phyloP scores from a whole-genome alignment of 73 alveolate genomes.

The Paramecium primaurelia region DNA sequence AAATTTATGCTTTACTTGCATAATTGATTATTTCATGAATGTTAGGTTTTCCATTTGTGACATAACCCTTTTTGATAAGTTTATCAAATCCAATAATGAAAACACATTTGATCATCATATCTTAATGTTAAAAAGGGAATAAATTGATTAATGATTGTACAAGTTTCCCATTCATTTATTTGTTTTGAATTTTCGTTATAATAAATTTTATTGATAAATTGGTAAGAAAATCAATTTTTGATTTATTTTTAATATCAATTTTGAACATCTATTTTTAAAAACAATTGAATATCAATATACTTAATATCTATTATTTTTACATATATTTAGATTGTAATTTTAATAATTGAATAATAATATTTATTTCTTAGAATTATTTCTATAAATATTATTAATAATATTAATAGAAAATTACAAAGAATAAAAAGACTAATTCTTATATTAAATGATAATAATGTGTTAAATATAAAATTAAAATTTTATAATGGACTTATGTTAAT shows the following conservation, averaged over 20 bases:
- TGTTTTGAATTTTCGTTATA: slow-evolving; percentile 39
- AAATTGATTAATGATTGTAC: slow-evolving; percentile 13
- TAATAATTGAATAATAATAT: not conserved
- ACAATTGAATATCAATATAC: not conserved
- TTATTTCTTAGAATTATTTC: no score
- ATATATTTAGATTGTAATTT: no score
- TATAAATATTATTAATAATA: no score
- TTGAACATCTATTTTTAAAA: not conserved
- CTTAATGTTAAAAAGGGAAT: not conserved
- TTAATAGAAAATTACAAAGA: not conserved
- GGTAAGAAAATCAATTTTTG: not conserved
- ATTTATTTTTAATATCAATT: not conserved
- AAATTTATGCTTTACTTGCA: not conserved
- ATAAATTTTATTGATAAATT: not conserved
- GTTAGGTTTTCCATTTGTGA: not conserved
- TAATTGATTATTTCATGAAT: slow-evolving; percentile 12
- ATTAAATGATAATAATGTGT: no score
- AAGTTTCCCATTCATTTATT: slow-evolving; percentile 13
- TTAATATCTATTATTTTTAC: not conserved
- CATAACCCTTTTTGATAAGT: not conserved
- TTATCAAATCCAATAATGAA: slow-evolving; percentile 22
- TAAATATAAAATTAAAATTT: no score
- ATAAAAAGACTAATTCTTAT: no score
- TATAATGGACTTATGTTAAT: not conserved
- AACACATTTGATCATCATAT: slow-evolving; percentile 19